Evolutionary conservation across 2,329 filamentous ascomycete species (phyloP), one percentile per base, ranked within the genome.

Genomic region (Diaporthe helianthi): DNA sequence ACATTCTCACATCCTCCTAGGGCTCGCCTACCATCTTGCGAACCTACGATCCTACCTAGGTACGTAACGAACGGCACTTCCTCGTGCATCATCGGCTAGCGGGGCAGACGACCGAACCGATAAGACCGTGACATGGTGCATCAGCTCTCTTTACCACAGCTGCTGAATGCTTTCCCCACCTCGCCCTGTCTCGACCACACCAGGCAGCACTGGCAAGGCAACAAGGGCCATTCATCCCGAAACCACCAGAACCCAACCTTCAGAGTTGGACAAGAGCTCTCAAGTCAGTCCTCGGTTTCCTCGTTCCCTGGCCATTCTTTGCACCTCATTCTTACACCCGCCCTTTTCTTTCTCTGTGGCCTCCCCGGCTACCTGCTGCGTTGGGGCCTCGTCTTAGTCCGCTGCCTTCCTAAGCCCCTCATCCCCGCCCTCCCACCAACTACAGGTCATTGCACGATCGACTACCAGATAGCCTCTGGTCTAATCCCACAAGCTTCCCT

Each of bases 141-240:
- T 53, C 24, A 46, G 33, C 65, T n/a, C 41, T 26, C 53, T 67
- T 58, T 49, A 46, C 58, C 65, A 46, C n/a, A 67, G n/a, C 65
- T 58, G 65, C 65, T 67, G 65, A 52, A 67, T 67, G 65, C 65
- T 67, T 67, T 67, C 65, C 65, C 65, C 65, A 67, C 65, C 65
- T 67, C 46, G 52, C 54, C 65, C 65, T 58, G 54, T 52, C 64
- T 47, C 64, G 44, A 47, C 22, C 22, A 49, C 65, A 58, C 65
- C 65, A 67, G 65, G 65, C 65, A 67, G 52, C 65, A 67, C 54
- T 44, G 41, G 26, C 41, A 38, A 67, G 65, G 65, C 65, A 51
- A 67, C 65, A 58, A 58, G 52, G 41, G 24, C 52, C 22, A 46
- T 44, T 58, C 65, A 49, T 24, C 58, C 58, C 58, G 29, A 49